Base-by-base conservation (phyloP, 345 rosid genomes). In the Raphanus sativus region DNA sequence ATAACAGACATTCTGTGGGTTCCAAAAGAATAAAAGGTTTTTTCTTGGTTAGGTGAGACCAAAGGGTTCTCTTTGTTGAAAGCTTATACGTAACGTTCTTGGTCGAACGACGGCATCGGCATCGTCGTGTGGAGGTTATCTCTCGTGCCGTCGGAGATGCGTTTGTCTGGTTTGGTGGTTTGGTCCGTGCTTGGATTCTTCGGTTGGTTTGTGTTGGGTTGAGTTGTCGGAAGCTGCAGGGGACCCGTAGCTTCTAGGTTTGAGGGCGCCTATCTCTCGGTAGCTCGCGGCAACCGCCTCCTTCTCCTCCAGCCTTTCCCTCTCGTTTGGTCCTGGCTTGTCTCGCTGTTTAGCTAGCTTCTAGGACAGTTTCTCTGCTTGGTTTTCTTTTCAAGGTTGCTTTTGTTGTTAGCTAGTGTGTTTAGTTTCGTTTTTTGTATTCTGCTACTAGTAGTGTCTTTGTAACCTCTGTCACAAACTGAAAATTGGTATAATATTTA, bases 1-100 rank as follows among this genome's bases (percentile, higher is more conserved):
- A 71, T 65, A 12, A 64, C 61, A 70, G 15, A 77, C 67, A 77
- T 45, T 71, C 63, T 45, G 60, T 58, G 50, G 71, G 69, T 65
- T 65, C 40, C 40, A 42, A 29, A 71, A 13, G 11, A 24, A 59
- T 48, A 6, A 40, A 40, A 42, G 15, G 2, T 17, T 56, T 42
- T 61, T 48, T 54, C 5, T 68, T 54, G 60, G 60, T 69, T 40
- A 62, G 55, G 56, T 62, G 24, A 55, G 55, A 24, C 64, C 5
- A 21, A 56, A 55, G 32, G 29, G 11, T 10, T 54, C 4, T 69
- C 17, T 69, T 32, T 21, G 48, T 69, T 69, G 52, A 69, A 69
- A 32, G 32, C 17, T 52, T 68, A 2, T 42, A 42, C 52, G 52
- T 42, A 42, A 32, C 16, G 63, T 56, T 55, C 15, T n/a, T n/a